A percentile compares a stretch with the other conserved stretches of the same genome.
Conservation (phyloP, 2,329 filamentous ascomycete genomes). For the Celoporthe dispersa region DNA sequence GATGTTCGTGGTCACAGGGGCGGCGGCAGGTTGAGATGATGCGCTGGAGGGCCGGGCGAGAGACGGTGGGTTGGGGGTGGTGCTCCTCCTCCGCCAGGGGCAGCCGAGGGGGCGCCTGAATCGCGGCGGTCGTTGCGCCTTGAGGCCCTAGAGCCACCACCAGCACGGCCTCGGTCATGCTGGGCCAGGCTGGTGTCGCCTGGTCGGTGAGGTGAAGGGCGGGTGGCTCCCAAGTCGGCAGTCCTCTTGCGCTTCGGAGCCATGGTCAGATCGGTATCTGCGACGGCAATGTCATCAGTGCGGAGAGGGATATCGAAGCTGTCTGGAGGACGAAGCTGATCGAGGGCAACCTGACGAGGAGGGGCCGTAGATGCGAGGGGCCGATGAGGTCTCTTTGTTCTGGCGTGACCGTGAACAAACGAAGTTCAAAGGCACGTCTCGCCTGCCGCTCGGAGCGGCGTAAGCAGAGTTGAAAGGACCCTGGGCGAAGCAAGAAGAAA, state of each 20-base stretch:
- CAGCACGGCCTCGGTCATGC: slow-evolving; percentile 58
- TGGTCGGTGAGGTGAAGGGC: slow-evolving; percentile 67
- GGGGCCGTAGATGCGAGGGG: background rate
- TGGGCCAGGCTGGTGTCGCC: slow-evolving; percentile 59
- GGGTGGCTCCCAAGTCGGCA: slow-evolving; percentile 50
- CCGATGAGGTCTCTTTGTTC: slow-evolving; percentile 20
- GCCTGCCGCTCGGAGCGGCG: slow-evolving; percentile 8
- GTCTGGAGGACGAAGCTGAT: background rate
- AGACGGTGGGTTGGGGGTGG: slow-evolving; percentile 38
- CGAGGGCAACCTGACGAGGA: background rate
- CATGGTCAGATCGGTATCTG: slow-evolving; percentile 45
- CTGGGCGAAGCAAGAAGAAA: slow-evolving; percentile 16
- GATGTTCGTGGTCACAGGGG: slow-evolving; percentile 24
- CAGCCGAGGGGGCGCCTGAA: slow-evolving; percentile 40
- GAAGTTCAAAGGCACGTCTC: slow-evolving; percentile 9
- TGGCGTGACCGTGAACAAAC: slow-evolving; percentile 17
- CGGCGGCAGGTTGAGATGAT: slow-evolving; percentile 40
- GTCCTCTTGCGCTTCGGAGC: slow-evolving; percentile 64
- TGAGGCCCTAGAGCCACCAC: slow-evolving; percentile 50
- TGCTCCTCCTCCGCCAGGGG: slow-evolving; percentile 9
- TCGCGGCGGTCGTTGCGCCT: slow-evolving; percentile 57
- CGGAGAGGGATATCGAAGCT: slow-evolving; percentile 14
- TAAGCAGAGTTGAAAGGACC: slow-evolving; percentile 22
- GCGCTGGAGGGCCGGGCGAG: slow-evolving; percentile 43
- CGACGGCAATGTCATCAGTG: slow-evolving; percentile 26